Conservation (phyloP, 305 asterid species). For the Fraxinus greggii region DNA sequence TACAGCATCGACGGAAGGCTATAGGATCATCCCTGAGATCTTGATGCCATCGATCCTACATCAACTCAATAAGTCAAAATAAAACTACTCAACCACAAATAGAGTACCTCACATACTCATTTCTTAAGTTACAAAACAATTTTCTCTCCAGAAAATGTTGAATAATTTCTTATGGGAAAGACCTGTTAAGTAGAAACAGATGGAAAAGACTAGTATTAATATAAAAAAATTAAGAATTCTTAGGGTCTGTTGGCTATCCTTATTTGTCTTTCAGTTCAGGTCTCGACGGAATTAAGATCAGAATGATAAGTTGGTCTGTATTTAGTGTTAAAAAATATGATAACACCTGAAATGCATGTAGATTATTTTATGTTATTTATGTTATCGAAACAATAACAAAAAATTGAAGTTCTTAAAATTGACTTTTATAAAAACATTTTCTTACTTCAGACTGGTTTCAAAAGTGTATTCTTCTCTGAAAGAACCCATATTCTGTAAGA, state of each 20-base stretch:
- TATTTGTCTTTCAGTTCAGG: not conserved
- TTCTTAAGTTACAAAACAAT: not conserved
- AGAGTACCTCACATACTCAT: conserved; percentile 1
- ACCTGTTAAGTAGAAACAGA: not conserved
- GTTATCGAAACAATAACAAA: not conserved
- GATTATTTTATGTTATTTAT: not conserved
- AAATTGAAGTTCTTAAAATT: not conserved
- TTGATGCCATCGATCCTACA: not conserved
- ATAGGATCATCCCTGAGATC: not conserved
- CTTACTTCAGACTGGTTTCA: not conserved
- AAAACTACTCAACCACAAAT: not conserved
- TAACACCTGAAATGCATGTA: not conserved
- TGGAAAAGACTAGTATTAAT: not conserved
- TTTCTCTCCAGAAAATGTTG: not conserved
- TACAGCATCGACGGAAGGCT: not conserved
- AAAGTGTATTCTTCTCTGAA: not conserved
- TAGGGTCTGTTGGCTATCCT: not conserved
- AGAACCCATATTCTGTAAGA: not conserved
- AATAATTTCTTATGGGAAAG: not conserved
- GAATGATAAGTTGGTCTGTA: not conserved
- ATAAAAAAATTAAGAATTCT: not conserved
- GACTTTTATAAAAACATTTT: not conserved
- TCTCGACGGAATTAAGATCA: not conserved
- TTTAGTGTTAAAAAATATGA: not conserved
- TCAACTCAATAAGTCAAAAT: conserved; percentile 11